Conservation (phyloP, 2,329 filamentous ascomycete genomes). For the Pseudocercospora crystallina region DNA sequence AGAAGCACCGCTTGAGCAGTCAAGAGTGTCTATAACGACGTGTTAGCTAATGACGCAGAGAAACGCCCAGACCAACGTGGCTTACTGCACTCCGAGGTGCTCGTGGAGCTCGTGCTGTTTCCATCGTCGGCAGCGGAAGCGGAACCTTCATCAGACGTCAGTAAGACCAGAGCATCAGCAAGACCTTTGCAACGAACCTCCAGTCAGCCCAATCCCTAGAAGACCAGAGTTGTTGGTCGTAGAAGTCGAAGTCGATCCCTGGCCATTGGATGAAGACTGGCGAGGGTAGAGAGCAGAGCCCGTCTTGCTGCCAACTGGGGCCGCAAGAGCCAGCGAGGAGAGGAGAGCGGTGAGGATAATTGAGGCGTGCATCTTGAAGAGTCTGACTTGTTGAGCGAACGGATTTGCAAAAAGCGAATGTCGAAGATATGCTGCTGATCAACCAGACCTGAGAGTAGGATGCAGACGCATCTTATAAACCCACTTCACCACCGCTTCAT, state of each 20-base stretch:
- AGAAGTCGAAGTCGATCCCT: neutral
- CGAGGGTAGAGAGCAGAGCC: neutral
- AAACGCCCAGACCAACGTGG: neutral
- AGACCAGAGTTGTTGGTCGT: neutral
- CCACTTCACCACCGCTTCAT: too few relatives aligned
- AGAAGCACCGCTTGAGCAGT: neutral
- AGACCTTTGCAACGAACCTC: neutral
- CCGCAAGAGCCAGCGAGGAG: neutral
- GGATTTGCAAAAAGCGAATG: neutral
- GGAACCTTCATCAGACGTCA: neutral
- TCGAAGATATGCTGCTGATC: too few relatives aligned
- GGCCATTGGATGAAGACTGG: neutral
- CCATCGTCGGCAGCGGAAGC: neutral
- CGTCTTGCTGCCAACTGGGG: constrained; percentile 3
- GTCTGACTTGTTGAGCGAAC: neutral
- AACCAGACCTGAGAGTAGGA: too few relatives aligned
- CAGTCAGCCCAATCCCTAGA: neutral
- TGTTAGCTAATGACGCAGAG: neutral
- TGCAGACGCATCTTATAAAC: too few relatives aligned
- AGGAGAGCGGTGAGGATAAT: neutral
- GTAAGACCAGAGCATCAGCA: neutral
- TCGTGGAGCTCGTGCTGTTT: constrained; percentile 2
- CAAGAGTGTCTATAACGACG: neutral
- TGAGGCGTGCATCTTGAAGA: neutral
- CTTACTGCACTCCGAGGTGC: constrained; percentile 1